Evolutionary conservation across 1,139 yeast species (phyloP), one percentile per base, ranked within the genome.

Genomic region (Debaryomyces coudertii): DNA sequence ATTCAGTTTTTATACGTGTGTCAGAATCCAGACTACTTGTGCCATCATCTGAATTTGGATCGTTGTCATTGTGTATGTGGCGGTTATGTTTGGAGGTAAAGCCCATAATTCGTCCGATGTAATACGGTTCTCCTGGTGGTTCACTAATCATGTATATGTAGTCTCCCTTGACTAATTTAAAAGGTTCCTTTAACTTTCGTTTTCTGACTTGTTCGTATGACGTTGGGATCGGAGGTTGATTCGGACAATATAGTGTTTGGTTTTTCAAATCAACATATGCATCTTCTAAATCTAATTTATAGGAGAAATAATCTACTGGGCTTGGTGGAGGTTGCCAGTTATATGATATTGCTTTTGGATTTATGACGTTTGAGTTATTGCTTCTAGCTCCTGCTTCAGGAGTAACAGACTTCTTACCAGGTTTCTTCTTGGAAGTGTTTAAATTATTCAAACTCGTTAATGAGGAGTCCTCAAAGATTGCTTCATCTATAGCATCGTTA

Each of bases 101-200:
- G 22, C 92, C 95, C 77, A 89, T 80, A 41, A 93, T 77, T 44
- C 95, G 73, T 0, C 96, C 98, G 40, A 93, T 80, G 58, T 89
- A 90, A 68, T 88, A 92, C 0, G 98, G 97, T 56, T 92, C 98
- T 1, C 96, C 95, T 0, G 97, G 93, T 0, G 97, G 97, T 62
- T 90, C 97, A 52, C 95, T 84, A 22, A 90, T 77, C 82, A 93
- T 83, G 62, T 88, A 92, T 5, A 92, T 86, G 53, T 77, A 85
- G 47, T 92, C 96, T 20, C 80, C 82, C 49, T 79, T 80, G 6
- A 53, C 53, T 16, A 80, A 52, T 35, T 57, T 60, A 44, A 67
- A 66, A 1, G 49, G 33, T 24, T 53, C 53, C 15, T 52, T 56
- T 2, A 47, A 11, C 36, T 50, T 55, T 16, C 51, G 49, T 44